Base-by-base conservation (phyloP, 768 basidiomycete species). In the Lentinula sp. region DNA sequence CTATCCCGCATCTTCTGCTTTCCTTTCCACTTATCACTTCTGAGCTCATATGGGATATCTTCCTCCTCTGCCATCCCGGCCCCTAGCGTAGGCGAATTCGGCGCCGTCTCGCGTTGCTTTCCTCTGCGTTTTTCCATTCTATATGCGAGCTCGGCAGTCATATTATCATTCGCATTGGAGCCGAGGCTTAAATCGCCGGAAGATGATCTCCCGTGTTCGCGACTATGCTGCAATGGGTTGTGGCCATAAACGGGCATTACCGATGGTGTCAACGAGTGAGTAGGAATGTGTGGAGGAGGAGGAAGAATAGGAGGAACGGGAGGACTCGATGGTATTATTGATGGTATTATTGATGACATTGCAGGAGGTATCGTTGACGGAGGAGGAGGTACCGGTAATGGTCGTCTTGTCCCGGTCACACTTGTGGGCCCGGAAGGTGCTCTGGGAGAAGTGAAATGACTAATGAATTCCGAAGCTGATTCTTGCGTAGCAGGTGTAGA, bases 21-120 rank as follows among this genome's bases (percentile, higher is more conserved):
- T 11, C 59, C 59, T 43, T 40, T 60, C 59, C 59, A 60, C 18
- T 60, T 60, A 28, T 60, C 50, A 28, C 59, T 52, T n/a, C 59
- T 18, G 4, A 40, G 39, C 7, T 56, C 55, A 31, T 50, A 52
- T 35, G 35, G 50, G 1, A 51, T 43, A 5, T 40, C 50, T 7
- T 46, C 45, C 1, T 39, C 34, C 31, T 23, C 55, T 39, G 13
- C 21, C 15, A 11, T 18, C 23, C 21, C 6, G 15, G 7, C 40
- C 6, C 10, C 46, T 48, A 11, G 4, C 9, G 21, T 48, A 16
- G 57, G 45, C 10, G 57, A 59, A 40, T 23, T 40, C 15, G 56
- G 56, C 34, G 43, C 16, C n/a, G 42, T 35, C 23, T 48, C 48
- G 4, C 46, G 57, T 28, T 49, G 57, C 28, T 59, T 59, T 18